phyloP scores from a whole-genome alignment of 257 asterid species.

The Capsicum baccatum region DNA sequence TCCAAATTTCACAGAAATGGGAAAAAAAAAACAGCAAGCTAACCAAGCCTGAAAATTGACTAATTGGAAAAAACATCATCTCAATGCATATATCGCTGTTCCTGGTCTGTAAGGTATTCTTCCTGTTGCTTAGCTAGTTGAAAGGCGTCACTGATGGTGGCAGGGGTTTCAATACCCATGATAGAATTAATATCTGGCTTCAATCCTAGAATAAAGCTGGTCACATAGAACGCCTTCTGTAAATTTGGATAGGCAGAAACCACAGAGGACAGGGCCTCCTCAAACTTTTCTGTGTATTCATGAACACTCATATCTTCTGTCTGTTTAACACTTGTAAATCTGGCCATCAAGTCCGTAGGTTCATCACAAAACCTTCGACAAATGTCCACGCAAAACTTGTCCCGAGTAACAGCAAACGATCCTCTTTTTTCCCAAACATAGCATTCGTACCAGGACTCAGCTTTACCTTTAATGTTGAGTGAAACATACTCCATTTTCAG shows the following conservation, averaged over 20 bases:
- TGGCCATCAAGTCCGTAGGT: neutral
- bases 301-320: neutral
- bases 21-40: too few species aligned
- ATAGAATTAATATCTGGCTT: neutral
- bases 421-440: neutral
- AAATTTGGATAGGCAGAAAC: neutral
- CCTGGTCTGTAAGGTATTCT: neutral
- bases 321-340: neutral
- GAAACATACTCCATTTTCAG: neutral
- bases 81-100: neutral
- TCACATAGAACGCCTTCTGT: neutral
- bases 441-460: neutral
- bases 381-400: constrained; percentile 1
- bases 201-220: constrained; percentile 6
- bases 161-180: neutral
- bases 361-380: neutral
- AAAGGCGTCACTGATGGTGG: neutral
- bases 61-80: neutral
- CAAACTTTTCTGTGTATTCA: neutral
- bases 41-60: neutral
- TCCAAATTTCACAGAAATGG: neutral
- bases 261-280: neutral
- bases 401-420: neutral
- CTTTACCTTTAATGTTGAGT: neutral
- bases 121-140: neutral